These are phyloP conservation scores for Pythium sukuiense DNA, from an alignment of 352 stramenopile species.

Conservation along the genomic window DNA sequence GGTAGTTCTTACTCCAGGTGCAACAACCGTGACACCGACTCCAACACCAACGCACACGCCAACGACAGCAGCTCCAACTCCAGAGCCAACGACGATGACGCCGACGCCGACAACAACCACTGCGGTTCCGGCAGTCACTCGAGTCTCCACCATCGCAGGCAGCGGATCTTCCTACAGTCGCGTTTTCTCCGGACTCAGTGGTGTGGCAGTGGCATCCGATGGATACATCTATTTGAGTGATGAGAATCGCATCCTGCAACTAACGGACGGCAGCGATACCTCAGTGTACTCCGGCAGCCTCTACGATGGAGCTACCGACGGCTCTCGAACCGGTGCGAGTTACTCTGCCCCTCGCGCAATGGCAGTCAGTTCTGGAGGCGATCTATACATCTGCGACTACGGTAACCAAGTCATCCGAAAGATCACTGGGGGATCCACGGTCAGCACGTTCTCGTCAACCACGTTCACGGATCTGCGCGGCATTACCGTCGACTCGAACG, in stretches of 20 bases:
- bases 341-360: neutral
- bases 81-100: constrained; percentile 3
- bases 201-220: constrained; percentile 2
- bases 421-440: neutral
- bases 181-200: neutral
- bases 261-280: constrained; percentile 4
- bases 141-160: constrained; percentile 12
- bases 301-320: neutral
- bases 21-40: no score
- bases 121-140: neutral
- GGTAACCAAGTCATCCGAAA: constrained; percentile 3
- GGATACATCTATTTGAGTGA: constrained; percentile 15
- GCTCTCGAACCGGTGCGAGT: neutral
- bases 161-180: neutral
- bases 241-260: constrained; percentile 4
- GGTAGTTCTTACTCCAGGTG: no score
- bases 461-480: constrained; percentile 9
- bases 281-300: neutral
- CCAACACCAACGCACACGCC: neutral
- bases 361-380: constrained; percentile 2
- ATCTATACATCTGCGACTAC: constrained; percentile 15
- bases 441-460: constrained; percentile 3
- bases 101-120: no score
- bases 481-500: constrained; percentile 11
- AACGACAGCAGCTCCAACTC: constrained; percentile 1